Percentiles rank a stretch among this genome's conserved stretches.
Conservation (phyloP, 139 green algal genomes). For the Prasinococcaceae sp. region DNA sequence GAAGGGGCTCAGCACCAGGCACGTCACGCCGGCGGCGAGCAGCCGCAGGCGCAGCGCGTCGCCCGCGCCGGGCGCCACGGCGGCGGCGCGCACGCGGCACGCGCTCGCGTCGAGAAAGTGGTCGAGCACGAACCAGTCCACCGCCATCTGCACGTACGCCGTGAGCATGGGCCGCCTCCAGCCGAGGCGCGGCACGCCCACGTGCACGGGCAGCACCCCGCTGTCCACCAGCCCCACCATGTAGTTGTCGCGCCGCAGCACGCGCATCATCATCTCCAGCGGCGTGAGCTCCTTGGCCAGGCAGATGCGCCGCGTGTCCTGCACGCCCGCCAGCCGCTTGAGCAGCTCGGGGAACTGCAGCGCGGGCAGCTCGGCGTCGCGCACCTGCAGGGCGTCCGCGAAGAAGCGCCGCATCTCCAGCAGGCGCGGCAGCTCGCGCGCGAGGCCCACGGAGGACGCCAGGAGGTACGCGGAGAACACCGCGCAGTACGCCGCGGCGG, state of each 20-base stretch:
- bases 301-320: slow-evolving; percentile 58
- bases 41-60: slow-evolving; percentile 37
- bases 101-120: slow-evolving; percentile 53
- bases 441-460: background rate
- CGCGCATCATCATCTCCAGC: slow-evolving; percentile 70
- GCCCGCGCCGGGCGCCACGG: slow-evolving; percentile 37
- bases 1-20: slow-evolving; percentile 70
- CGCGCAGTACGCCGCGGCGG: slow-evolving; percentile 9
- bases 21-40: slow-evolving; percentile 27
- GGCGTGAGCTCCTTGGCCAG: slow-evolving; percentile 61
- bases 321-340: slow-evolving; percentile 60
- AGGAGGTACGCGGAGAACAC: slow-evolving; percentile 12
- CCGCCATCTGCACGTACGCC: background rate
- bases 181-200: too few species aligned
- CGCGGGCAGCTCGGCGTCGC: slow-evolving; percentile 17
- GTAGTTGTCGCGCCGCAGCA: slow-evolving; percentile 94
- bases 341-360: slow-evolving; percentile 78
- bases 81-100: slow-evolving; percentile 35
- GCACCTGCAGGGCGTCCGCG: slow-evolving; percentile 5
- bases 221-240: slow-evolving; percentile 75
- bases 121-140: slow-evolving; percentile 42
- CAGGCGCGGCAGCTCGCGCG: slow-evolving; percentile 6
- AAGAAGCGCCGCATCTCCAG: slow-evolving; percentile 11
- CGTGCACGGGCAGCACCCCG: slow-evolving; percentile 49
- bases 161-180: background rate